Evolutionary conservation across 2,329 filamentous ascomycete genomes (phyloP).

Genomic region (Aspergillus pseudotamarii): DNA sequence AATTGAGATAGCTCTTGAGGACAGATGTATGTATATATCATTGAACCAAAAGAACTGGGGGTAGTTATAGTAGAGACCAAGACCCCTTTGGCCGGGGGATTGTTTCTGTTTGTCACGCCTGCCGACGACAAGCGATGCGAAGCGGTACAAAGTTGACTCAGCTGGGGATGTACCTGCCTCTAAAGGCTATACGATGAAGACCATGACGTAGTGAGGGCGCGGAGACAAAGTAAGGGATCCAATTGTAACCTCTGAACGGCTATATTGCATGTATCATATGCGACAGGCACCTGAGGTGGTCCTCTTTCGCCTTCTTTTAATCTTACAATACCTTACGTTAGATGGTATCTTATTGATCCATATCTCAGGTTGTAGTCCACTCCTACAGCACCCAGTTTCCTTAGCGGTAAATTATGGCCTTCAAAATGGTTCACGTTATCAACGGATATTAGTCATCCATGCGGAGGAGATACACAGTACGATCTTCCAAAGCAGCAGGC

Average conservation of each 20-base stretch:
- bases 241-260: neutral
- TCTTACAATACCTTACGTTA: slow-evolving; percentile 3
- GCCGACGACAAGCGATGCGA: slow-evolving; percentile 37
- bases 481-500: neutral
- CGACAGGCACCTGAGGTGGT: neutral
- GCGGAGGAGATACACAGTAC: neutral
- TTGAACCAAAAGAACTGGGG: neutral
- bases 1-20: neutral
- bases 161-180: slow-evolving; percentile 21
- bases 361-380: neutral
- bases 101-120: slow-evolving; percentile 35
- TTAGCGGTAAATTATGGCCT: neutral
- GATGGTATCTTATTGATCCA: neutral
- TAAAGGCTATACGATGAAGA: slow-evolving; percentile 11
- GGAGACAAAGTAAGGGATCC: neutral
- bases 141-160: slow-evolving; percentile 25
- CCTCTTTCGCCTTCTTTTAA: neutral
- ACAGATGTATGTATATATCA: neutral
- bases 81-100: slow-evolving; percentile 9
- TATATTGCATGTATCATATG: slow-evolving; percentile 2
- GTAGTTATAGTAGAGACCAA: slow-evolving; percentile 12
- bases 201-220: slow-evolving; percentile 8
- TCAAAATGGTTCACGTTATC: neutral
- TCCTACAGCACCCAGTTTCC: neutral
- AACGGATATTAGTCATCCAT: neutral